Percentiles rank a stretch among this genome's conserved stretches.
These are phyloP conservation scores for Pyricularia sp. DNA, from an alignment of 2,329 filamentous ascomycete species.

Conservation along the genomic window DNA sequence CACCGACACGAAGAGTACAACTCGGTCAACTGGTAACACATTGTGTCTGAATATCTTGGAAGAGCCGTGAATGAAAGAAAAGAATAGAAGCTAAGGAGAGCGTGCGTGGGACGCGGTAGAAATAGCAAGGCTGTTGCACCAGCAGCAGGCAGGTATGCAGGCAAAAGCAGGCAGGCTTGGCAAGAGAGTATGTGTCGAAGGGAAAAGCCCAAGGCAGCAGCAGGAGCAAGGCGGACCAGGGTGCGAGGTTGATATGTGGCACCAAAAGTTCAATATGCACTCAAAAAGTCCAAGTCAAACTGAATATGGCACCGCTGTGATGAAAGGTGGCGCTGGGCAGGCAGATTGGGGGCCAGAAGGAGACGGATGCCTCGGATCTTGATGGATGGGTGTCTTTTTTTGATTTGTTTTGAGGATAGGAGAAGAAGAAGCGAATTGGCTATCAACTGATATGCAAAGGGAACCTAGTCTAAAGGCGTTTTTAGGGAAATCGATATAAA, in stretches of 20 bases:
- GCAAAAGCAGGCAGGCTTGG: neutral
- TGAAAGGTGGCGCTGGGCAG: neutral
- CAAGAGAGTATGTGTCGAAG: neutral
- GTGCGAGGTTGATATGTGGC: neutral
- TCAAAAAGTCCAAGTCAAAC: neutral
- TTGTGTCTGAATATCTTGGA: conserved; percentile 27
- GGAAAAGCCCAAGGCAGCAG: neutral
- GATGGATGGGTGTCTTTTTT: neutral
- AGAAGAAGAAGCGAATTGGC: neutral
- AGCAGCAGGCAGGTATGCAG: neutral
- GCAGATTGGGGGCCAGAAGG: neutral
- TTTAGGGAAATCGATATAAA: conserved; percentile 3
- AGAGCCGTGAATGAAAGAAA: neutral
- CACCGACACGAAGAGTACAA: conserved; percentile 81
- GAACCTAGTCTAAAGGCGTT: neutral
- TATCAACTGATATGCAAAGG: conserved; percentile 2
- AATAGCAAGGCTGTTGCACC: neutral
- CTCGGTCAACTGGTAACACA: conserved; percentile 86
- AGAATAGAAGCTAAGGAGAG: neutral
- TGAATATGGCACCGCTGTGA: neutral
- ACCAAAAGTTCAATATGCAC: neutral
- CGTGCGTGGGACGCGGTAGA: neutral
- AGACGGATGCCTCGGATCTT: neutral
- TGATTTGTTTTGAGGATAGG: neutral
- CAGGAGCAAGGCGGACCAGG: neutral